Percentiles rank a stretch among this genome's conserved stretches.
Conservation (phyloP, 306 rosid genomes). For the Mucuna pruriens region DNA sequence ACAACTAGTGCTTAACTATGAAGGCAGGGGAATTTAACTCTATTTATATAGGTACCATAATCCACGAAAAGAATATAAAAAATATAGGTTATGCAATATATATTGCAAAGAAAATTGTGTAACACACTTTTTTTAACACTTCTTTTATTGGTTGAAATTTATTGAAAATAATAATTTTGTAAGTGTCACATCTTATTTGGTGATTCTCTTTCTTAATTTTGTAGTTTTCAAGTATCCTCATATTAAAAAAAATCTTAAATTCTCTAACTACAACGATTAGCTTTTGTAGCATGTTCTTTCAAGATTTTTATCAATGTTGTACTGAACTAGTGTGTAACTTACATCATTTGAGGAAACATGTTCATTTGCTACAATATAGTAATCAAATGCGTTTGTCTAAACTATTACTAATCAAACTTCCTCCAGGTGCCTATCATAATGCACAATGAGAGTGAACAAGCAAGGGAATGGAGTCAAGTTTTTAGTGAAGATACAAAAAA, state of each 20-base stretch:
- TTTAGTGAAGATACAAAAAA: constrained; percentile 78
- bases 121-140: too few relatives aligned
- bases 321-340: neutral
- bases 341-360: neutral
- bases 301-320: neutral
- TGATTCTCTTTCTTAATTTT: too few relatives aligned
- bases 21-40: neutral
- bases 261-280: too few relatives aligned
- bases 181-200: too few relatives aligned
- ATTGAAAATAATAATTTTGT: too few relatives aligned
- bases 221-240: too few relatives aligned
- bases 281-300: too few relatives aligned
- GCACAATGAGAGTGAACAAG: constrained; percentile 86
- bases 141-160: too few relatives aligned
- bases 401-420: constrained; percentile 30
- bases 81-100: neutral
- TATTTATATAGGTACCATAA: neutral
- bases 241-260: too few relatives aligned
- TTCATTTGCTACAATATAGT: neutral
- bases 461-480: constrained; percentile 76
- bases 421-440: constrained; percentile 75
- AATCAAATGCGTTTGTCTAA: constrained; percentile 11
- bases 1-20: neutral
- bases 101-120: too few relatives aligned
- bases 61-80: neutral